These are phyloP conservation scores for Geotrichum carabidarum DNA, from an alignment of 1,139 yeast genomes.

Conservation along the genomic window DNA sequence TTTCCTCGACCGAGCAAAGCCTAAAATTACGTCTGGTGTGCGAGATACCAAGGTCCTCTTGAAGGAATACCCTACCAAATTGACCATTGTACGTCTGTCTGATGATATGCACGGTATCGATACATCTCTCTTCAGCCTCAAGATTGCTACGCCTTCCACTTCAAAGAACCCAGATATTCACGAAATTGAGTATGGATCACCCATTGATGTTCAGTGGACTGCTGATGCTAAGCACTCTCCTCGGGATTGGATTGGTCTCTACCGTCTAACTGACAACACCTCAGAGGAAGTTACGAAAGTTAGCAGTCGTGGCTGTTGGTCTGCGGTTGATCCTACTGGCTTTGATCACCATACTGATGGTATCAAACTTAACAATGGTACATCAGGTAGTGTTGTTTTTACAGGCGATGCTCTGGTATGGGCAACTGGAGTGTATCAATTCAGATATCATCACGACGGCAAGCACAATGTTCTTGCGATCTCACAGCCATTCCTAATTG, in stretches of 20 bases:
- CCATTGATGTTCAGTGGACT: slow-evolving; percentile 54
- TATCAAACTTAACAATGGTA: slow-evolving; percentile 27
- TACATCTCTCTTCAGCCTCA: slow-evolving; percentile 28
- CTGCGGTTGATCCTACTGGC: slow-evolving; percentile 43
- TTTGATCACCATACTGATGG: slow-evolving; percentile 25
- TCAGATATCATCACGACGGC: slow-evolving; percentile 66
- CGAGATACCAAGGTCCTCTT: slow-evolving; percentile 34
- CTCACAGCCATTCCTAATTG: slow-evolving; percentile 68
- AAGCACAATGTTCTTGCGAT: slow-evolving; percentile 67
- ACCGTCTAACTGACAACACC: slow-evolving; percentile 57
- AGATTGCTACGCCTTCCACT: slow-evolving; percentile 18
- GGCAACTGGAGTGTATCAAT: slow-evolving; percentile 71
- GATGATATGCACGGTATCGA: slow-evolving; percentile 31
- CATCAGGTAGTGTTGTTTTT: slow-evolving; percentile 51
- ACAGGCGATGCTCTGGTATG: slow-evolving; percentile 50
- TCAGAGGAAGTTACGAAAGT: slow-evolving; percentile 57
- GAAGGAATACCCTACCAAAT: slow-evolving; percentile 37
- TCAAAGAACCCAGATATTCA: slow-evolving; percentile 8
- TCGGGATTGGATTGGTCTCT: slow-evolving; percentile 77
- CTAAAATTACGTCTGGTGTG: slow-evolving; percentile 29
- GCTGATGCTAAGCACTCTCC: slow-evolving; percentile 46
- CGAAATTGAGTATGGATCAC: slow-evolving; percentile 40
- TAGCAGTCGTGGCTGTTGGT: slow-evolving; percentile 70
- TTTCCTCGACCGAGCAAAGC: slow-evolving; percentile 34
- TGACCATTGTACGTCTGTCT: slow-evolving; percentile 35